Evolutionary conservation across 2,329 filamentous ascomycete genomes (phyloP).

Genomic region (Phaeosphaeria sp.): DNA sequence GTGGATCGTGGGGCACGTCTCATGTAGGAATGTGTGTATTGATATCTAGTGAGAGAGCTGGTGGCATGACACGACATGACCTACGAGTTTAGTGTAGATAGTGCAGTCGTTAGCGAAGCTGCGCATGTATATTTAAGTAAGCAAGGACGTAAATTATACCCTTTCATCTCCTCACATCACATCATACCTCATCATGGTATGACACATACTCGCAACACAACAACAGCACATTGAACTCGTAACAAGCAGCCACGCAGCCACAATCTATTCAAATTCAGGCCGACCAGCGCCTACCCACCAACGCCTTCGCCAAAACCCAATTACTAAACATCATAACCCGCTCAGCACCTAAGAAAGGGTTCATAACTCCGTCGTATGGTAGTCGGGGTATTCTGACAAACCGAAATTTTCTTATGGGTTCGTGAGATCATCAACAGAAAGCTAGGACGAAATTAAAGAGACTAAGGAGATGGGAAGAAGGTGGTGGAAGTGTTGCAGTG

Average conservation of each 20-base stretch:
- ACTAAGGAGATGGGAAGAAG: neutral
- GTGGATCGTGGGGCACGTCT: neutral
- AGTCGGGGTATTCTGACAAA: constrained; percentile 5
- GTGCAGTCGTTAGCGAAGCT: neutral
- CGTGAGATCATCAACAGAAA: neutral
- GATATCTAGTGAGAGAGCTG: neutral
- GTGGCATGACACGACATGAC: neutral
- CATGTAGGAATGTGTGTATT: neutral
- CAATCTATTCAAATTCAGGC: neutral
- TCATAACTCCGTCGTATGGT: constrained; percentile 2
- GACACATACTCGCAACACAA: no score
- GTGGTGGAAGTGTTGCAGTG: neutral
- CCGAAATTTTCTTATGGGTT: neutral
- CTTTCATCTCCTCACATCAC: neutral
- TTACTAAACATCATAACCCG: neutral
- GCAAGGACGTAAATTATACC: neutral
- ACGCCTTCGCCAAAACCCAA: neutral
- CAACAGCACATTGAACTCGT: no score
- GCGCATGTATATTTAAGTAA: neutral
- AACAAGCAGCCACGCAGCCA: no score
- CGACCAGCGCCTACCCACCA: neutral
- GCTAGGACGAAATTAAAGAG: neutral
- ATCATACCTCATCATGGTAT: no score
- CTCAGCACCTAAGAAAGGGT: neutral
- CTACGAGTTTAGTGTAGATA: neutral